Base-by-base conservation (phyloP, 352 stramenopile genomes). In the Phytopythium oedochilum region DNA sequence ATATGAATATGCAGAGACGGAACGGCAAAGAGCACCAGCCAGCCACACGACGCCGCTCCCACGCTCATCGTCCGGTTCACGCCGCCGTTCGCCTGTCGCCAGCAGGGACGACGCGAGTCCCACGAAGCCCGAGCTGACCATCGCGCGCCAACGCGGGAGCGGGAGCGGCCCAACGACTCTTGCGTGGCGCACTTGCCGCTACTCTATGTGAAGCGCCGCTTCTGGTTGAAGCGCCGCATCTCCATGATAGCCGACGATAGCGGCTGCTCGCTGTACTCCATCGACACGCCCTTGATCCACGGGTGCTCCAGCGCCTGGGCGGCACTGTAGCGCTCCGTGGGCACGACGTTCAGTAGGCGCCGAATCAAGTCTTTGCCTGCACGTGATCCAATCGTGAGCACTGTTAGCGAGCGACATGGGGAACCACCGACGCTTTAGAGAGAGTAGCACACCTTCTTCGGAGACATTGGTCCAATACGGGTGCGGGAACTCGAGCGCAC, bases 151-250 rank as follows among this genome's bases (percentile, higher is more conserved):
- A 28, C 8, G 20, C 38, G 8, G 38, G 38, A 6, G 38, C 20
- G 38, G 36, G 12, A n/a, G 20, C 20, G 22, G 2, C 23, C 2
- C 10, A 14, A 22, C 22, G 8, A 25, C 18, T 45, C 39, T 17
- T 2, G 39, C 39, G 17, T 12, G n/a, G 34, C 15, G 38, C 31
- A 29, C n/a, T n/a, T n/a, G 31, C 15, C 34, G 32, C 44, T 25
- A 35, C 17, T 50, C 70, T 80, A 94, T 60, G 83, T 92, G 60
- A 88, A 92, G 59, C 84, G 80, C 53, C 82, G 78, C 72, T 94
- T 94, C 58, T 92, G 83, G 67, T 94, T 92, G 66, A 94, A 94
- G 56, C 84, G 84, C 77, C 85, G 89, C 84, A 94, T 94, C 66
- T 94, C 84, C 59, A 89, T 56, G 57, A 92, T 88, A 56, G 84